phyloP scores from a whole-genome alignment of 2,329 filamentous ascomycete species.

The Sporothrix inflata region DNA sequence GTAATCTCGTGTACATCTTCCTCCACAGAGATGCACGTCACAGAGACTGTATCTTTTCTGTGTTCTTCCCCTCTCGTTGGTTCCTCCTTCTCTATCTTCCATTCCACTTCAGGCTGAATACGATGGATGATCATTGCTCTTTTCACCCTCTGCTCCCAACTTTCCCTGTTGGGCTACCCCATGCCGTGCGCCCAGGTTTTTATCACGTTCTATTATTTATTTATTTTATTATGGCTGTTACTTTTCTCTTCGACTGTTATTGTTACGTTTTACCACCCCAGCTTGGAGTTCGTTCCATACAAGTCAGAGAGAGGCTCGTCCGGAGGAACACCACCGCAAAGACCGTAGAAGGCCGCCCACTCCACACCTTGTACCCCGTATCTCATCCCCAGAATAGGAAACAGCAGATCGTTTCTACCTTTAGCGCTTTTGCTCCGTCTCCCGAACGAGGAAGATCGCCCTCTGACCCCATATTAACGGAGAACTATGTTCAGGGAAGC shows the following conservation, averaged over 20 bases:
- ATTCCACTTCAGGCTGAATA: constrained; percentile 12
- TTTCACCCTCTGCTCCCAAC: neutral
- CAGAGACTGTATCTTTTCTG: neutral
- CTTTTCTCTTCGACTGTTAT: no score
- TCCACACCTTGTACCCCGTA: neutral
- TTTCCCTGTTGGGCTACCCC: neutral
- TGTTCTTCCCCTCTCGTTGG: neutral
- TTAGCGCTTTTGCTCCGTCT: neutral
- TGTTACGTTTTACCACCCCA: neutral
- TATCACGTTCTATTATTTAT: no score
- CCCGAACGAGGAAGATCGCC: neutral
- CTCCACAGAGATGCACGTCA: neutral
- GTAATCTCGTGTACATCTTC: neutral
- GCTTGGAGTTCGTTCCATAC: neutral
- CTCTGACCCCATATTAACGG: neutral
- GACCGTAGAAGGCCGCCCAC: neutral
- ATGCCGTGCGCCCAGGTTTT: neutral
- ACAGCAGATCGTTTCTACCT: neutral
- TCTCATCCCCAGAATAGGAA: neutral
- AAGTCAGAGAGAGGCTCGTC: neutral
- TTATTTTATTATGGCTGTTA: neutral
- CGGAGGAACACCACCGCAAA: neutral
- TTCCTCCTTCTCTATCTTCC: neutral
- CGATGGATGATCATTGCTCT: neutral
- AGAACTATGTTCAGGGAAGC: neutral